Conservation (phyloP, 2,329 filamentous ascomycete species). For the Claviceps africana region DNA sequence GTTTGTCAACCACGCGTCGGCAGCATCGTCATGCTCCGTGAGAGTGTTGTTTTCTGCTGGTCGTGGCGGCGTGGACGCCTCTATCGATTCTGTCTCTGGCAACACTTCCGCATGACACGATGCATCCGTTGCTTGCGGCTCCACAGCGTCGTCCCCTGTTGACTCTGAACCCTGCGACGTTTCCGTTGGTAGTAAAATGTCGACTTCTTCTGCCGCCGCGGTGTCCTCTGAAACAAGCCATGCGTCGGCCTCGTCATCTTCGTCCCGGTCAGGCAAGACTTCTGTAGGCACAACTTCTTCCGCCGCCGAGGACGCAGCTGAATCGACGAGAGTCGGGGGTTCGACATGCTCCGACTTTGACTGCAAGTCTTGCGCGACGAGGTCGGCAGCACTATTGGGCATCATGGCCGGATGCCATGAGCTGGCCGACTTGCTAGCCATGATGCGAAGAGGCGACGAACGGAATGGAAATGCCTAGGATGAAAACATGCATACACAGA, state of each 20-base stretch:
- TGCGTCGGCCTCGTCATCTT: slow-evolving; percentile 8
- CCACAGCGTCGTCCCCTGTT: background rate
- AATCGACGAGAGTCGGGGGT: background rate
- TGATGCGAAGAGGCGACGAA: slow-evolving; percentile 12
- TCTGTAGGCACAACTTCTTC: background rate
- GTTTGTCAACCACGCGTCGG: slow-evolving; percentile 2
- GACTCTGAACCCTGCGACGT: background rate
- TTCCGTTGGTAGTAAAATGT: background rate
- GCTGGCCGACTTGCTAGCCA: slow-evolving; percentile 23
- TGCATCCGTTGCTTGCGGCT: background rate
- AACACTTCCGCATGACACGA: background rate
- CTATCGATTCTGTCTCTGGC: background rate
- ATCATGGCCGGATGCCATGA: slow-evolving; percentile 29
- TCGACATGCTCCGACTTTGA: background rate
- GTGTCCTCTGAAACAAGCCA: slow-evolving; percentile 12
- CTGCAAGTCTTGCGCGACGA: background rate
- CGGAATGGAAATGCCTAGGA: slow-evolving; percentile 1
- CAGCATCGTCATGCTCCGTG: background rate
- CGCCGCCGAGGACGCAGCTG: background rate
- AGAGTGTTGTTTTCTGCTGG: background rate
- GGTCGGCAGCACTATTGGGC: slow-evolving; percentile 16
- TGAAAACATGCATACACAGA: slow-evolving; percentile 1
- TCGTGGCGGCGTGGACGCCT: background rate
- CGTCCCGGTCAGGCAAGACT: background rate
- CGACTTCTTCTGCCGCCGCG: background rate